Evolutionary conservation across 2,329 filamentous ascomycete species (phyloP).

Genomic region (Myriosclerotinia duriaeana): DNA sequence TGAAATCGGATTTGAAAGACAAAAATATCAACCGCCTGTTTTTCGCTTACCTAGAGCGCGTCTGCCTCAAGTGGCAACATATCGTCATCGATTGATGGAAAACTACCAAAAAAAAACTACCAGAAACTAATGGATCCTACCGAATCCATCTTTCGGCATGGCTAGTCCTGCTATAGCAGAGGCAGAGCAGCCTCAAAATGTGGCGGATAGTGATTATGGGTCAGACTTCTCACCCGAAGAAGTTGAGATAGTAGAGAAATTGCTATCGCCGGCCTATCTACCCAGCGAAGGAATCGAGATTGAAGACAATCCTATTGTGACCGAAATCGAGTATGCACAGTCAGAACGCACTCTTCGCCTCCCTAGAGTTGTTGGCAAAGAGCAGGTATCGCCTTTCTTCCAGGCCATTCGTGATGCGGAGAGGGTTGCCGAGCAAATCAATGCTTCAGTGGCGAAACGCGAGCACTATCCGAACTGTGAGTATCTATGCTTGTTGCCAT

Average conservation of each 20-base stretch:
- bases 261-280: conserved; percentile 47
- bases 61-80: background rate
- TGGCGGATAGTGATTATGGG: conserved; percentile 58
- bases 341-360: conserved; percentile 41
- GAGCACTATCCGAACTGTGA: conserved; percentile 55
- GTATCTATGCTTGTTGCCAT: conserved; percentile 30
- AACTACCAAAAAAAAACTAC: background rate
- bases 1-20: too few relatives aligned
- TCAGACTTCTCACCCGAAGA: conserved; percentile 61
- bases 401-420: conserved; percentile 38
- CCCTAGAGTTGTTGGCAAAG: conserved; percentile 45
- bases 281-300: conserved; percentile 44
- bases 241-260: conserved; percentile 51
- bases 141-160: conserved; percentile 29
- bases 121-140: conserved; percentile 26
- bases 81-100: conserved; percentile 2
- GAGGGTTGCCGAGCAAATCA: conserved; percentile 34
- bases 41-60: background rate
- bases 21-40: too few relatives aligned
- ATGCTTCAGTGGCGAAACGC: conserved; percentile 33
- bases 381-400: conserved; percentile 37
- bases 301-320: conserved; percentile 37
- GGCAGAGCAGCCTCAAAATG: background rate
- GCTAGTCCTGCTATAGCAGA: conserved; percentile 30
- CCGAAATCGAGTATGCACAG: conserved; percentile 40